Percentiles rank a stretch among this genome's conserved stretches.
These are phyloP conservation scores for Nakazawaea wickerhamii DNA, from an alignment of 805 yeast genomes.

Conservation along the genomic window DNA sequence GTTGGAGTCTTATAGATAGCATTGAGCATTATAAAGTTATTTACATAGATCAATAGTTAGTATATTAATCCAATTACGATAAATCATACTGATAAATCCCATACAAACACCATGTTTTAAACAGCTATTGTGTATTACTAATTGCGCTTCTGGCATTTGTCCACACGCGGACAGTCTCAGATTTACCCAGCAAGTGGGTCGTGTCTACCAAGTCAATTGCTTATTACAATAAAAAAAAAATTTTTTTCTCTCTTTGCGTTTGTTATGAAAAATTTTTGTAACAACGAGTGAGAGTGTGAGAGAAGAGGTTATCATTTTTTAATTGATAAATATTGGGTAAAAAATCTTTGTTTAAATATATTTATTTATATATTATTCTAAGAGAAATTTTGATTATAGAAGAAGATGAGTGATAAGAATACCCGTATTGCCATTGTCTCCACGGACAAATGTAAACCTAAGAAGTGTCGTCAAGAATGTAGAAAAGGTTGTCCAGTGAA, in stretches of 20 bases:
- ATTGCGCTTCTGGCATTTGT: not conserved
- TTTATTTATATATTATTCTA: too few species aligned
- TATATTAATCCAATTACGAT: too few species aligned
- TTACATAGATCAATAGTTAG: too few species aligned
- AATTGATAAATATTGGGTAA: too few species aligned
- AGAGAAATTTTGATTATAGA: not conserved
- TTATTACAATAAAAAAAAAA: not conserved
- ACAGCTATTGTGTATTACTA: not conserved
- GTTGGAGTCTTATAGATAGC: too few species aligned
- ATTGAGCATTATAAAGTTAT: too few species aligned
- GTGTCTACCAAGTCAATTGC: not conserved
- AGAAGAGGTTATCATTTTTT: too few species aligned
- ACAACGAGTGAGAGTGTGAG: too few species aligned
- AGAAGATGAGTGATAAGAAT: constrained; percentile 30
- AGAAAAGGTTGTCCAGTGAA: constrained; percentile 96
- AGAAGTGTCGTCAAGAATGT: constrained; percentile 98
- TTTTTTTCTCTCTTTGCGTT: constrained; percentile 18
- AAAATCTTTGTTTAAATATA: too few species aligned
- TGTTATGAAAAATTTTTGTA: constrained; percentile 18
- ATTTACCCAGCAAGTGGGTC: not conserved
- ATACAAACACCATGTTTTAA: too few species aligned
- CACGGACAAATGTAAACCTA: constrained; percentile 94
- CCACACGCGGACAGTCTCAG: not conserved
- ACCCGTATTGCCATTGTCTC: constrained; percentile 95
- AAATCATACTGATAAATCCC: too few species aligned